These are phyloP conservation scores for Cordyceps militaris DNA, from an alignment of 2,329 filamentous ascomycete species.

Conservation along the genomic window DNA sequence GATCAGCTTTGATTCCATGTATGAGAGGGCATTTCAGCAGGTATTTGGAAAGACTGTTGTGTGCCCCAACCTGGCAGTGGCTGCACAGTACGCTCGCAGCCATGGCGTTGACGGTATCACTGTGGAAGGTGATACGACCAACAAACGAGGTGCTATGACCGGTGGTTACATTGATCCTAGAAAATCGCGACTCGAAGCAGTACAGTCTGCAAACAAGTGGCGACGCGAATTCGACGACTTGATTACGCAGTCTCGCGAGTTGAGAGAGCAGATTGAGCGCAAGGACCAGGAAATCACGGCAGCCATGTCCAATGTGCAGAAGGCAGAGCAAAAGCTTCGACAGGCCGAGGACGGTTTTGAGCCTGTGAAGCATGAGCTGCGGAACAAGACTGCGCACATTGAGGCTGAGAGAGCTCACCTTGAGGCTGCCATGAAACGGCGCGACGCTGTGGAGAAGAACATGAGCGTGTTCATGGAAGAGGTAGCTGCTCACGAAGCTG, in stretches of 20 bases:
- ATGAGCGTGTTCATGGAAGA: conserved; percentile 71
- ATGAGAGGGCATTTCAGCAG: conserved; percentile 82
- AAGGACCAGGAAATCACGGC: conserved; percentile 85
- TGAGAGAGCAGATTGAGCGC: conserved; percentile 63
- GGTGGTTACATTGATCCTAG: conserved; percentile 88
- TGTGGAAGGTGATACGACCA: conserved; percentile 86
- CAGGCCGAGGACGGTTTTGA: conserved; percentile 78
- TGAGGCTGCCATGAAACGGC: conserved; percentile 57
- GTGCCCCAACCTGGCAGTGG: conserved; percentile 81
- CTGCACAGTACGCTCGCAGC: conserved; percentile 83
- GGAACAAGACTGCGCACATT: conserved; percentile 66
- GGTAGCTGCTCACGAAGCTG: conserved; percentile 68
- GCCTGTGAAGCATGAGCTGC: conserved; percentile 69
- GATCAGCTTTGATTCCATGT: conserved; percentile 68
- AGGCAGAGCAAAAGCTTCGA: conserved; percentile 68
- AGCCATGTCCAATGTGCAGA: conserved; percentile 77
- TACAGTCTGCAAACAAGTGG: conserved; percentile 67
- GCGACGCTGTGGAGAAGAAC: conserved; percentile 65
- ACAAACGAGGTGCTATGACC: conserved; percentile 91
- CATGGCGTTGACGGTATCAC: conserved; percentile 92
- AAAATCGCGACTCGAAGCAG: conserved; percentile 78
- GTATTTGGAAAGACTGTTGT: conserved; percentile 95
- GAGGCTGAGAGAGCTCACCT: conserved; percentile 67
- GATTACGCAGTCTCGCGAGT: conserved; percentile 54
- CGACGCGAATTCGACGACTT: conserved; percentile 67